These are phyloP conservation scores for Mucor ambiguus DNA, from an alignment of 371 early-diverging fungal genomes.

Conservation along the genomic window DNA sequence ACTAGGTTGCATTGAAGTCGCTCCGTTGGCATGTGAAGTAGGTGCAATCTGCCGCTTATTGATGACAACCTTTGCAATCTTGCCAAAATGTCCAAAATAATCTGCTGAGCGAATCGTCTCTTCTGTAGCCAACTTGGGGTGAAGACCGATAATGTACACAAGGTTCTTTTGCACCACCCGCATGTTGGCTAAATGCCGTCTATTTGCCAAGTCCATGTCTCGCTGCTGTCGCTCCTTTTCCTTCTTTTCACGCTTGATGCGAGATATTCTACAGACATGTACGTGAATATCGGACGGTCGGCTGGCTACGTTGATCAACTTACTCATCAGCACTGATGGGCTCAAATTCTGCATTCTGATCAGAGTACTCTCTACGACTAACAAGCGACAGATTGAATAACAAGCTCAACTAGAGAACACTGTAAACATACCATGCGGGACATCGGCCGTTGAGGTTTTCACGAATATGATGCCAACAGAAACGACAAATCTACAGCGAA, in stretches of 20 bases:
- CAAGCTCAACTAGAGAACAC: no score
- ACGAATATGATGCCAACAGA: conserved; percentile 44
- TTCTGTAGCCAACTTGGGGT: conserved; percentile 80
- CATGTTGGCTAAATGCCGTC: conserved; percentile 87
- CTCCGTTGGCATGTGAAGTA: conserved; percentile 19
- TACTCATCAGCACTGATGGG: conserved; percentile 88
- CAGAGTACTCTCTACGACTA: conserved; percentile 73
- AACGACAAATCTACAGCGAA: conserved; percentile 25
- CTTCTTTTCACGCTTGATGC: conserved; percentile 77
- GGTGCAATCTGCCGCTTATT: conserved; percentile 61
- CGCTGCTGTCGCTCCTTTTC: conserved; percentile 87
- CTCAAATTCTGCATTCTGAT: conserved; percentile 86
- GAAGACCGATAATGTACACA: conserved; percentile 93
- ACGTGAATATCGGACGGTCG: not conserved
- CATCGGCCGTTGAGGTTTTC: conserved; percentile 82
- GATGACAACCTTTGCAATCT: conserved; percentile 87
- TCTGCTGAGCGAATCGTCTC: conserved; percentile 75
- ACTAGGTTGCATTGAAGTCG: conserved; percentile 37
- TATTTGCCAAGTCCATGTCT: conserved; percentile 84
- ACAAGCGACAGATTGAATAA: not conserved
- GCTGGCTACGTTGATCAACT: not conserved
- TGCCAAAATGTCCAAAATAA: conserved; percentile 96
- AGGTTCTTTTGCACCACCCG: conserved; percentile 95
- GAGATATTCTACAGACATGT: conserved; percentile 32
- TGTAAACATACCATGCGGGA: conserved; percentile 69